phyloP scores from a whole-genome alignment of 768 basidiomycete species.

The Mycena vulgaris region DNA sequence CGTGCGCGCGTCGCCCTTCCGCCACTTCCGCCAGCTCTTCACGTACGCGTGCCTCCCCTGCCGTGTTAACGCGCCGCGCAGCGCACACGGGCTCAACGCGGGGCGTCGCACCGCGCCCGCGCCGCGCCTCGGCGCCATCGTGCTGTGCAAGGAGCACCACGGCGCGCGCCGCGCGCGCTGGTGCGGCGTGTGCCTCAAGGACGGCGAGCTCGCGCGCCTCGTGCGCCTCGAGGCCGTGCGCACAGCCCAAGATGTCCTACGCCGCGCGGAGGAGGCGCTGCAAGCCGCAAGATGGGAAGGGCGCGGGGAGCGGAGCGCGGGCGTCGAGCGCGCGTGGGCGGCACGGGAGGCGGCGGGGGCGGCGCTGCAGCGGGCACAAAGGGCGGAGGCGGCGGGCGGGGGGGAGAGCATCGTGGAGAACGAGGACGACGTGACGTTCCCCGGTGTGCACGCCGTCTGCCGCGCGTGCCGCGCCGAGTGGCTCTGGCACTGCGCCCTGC shows the following conservation, averaged over 20 bases:
- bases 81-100: slow-evolving; percentile 63
- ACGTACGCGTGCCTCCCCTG: slow-evolving; percentile 73
- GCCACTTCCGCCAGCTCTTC: slow-evolving; percentile 75
- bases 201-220: slow-evolving; percentile 63
- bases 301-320: background rate
- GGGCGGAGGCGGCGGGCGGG: background rate
- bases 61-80: slow-evolving; percentile 74
- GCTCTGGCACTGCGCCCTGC: slow-evolving; percentile 70
- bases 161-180: slow-evolving; percentile 62
- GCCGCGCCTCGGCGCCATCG: slow-evolving; percentile 40
- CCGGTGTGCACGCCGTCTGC: slow-evolving; percentile 77
- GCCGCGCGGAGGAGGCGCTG: background rate
- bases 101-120: slow-evolving; percentile 61
- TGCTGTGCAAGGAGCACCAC: slow-evolving; percentile 77
- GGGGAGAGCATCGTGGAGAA: slow-evolving; percentile 51
- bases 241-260: too few species aligned
- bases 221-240: background rate
- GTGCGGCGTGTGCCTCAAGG: slow-evolving; percentile 81
- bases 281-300: background rate
- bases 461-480: slow-evolving; percentile 75
- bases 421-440: slow-evolving; percentile 81
- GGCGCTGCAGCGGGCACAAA: slow-evolving; percentile 17
- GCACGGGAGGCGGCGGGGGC: background rate
- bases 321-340: background rate
- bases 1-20: slow-evolving; percentile 64